phyloP scores from a whole-genome alignment of 2,329 filamentous ascomycete species.

The Aspergillus amoenus region DNA sequence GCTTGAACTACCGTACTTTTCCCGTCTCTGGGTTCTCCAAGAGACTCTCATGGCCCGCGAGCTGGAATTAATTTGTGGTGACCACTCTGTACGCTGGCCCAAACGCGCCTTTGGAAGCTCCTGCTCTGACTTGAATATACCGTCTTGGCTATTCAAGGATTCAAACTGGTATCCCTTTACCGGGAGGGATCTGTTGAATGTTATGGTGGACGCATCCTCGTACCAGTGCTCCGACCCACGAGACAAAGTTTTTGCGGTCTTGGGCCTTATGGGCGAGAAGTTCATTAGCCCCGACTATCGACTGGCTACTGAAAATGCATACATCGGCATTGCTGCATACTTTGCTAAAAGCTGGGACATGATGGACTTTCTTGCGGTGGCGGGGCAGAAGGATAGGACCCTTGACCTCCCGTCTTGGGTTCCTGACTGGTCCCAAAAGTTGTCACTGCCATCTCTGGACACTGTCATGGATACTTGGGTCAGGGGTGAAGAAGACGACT shows the following conservation, averaged over 20 bases:
- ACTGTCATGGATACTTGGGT: neutral
- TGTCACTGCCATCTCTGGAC: neutral
- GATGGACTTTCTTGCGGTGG: neutral
- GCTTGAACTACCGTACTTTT: neutral
- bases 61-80: neutral
- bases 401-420: slow-evolving; percentile 7
- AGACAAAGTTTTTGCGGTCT: slow-evolving; percentile 1
- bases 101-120: neutral
- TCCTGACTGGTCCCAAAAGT: slow-evolving; percentile 4
- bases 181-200: neutral
- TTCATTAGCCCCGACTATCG: slow-evolving; percentile 2
- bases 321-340: neutral
- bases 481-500: neutral
- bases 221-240: slow-evolving; percentile 7
- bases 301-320: neutral
- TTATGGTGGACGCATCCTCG: neutral
- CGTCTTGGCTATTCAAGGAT: neutral
- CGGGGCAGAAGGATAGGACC: neutral
- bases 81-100: neutral
- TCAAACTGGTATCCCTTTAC: neutral
- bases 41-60: neutral
- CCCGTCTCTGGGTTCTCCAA: neutral
- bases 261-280: slow-evolving; percentile 1
- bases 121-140: neutral
- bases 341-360: neutral